A percentile compares a stretch with the other conserved stretches of the same genome.
Conservation (phyloP, 2,329 filamentous ascomycete species). For the Epichloe sibirici region DNA sequence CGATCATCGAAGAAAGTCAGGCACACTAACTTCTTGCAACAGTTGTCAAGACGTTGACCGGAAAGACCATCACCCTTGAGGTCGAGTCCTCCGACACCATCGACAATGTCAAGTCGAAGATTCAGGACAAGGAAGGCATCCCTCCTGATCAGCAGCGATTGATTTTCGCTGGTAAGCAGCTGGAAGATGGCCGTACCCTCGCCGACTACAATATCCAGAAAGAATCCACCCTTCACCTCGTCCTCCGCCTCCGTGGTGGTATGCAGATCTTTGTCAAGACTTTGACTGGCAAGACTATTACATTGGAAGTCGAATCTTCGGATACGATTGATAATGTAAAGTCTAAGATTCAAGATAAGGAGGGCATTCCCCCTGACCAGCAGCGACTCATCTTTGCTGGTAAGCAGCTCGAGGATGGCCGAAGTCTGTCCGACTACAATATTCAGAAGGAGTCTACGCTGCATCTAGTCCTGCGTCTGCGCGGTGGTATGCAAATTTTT, state of each 20-base stretch:
- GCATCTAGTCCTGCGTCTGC: slow-evolving; percentile 70
- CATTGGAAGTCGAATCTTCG: slow-evolving; percentile 75
- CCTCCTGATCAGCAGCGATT: slow-evolving; percentile 90
- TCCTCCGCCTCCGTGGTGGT: slow-evolving; percentile 78
- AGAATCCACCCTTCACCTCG: slow-evolving; percentile 74
- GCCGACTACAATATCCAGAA: slow-evolving; percentile 96
- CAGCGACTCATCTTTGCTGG: slow-evolving; percentile 89
- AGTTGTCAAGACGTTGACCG: slow-evolving; percentile 74
- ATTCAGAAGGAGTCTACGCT: slow-evolving; percentile 87
- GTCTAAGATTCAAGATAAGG: slow-evolving; percentile 85
- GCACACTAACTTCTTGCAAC: not conserved
- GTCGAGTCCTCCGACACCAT: slow-evolving; percentile 85
- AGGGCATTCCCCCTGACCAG: slow-evolving; percentile 93
- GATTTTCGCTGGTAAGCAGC: slow-evolving; percentile 92
- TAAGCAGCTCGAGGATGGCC: slow-evolving; percentile 87
- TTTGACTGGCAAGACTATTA: slow-evolving; percentile 87
- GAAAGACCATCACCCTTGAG: slow-evolving; percentile 88
- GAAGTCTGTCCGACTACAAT: slow-evolving; percentile 89
- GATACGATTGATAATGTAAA: slow-evolving; percentile 95
- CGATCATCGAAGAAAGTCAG: not conserved
- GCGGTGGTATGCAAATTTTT: slow-evolving; percentile 83
- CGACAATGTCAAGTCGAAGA: slow-evolving; percentile 95
- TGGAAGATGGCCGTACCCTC: slow-evolving; percentile 84
- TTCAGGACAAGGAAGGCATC: slow-evolving; percentile 96
- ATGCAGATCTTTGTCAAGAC: slow-evolving; percentile 89